These are phyloP conservation scores for Lithohypha guttulata DNA, from an alignment of 2,329 filamentous ascomycete species.

Conservation along the genomic window DNA sequence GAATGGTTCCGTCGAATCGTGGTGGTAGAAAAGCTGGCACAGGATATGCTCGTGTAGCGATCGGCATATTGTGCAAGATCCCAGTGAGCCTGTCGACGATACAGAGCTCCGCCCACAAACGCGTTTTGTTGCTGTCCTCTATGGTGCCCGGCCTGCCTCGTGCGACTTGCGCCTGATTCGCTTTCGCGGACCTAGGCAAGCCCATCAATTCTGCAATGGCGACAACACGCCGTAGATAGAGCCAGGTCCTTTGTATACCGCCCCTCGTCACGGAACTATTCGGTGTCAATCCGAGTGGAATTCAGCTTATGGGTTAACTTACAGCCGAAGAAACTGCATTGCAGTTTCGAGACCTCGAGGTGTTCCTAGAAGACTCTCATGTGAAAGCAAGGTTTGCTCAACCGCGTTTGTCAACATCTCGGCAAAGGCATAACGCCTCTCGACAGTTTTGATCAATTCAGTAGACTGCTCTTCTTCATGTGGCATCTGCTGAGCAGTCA, in stretches of 20 bases:
- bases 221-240: slow-evolving; percentile 29
- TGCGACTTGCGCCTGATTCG: slow-evolving; percentile 3
- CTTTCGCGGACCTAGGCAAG: slow-evolving; percentile 21
- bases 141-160: slow-evolving; percentile 5
- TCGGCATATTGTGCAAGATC: slow-evolving; percentile 29
- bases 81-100: slow-evolving; percentile 25
- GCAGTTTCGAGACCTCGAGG: slow-evolving; percentile 23
- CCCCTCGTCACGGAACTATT: slow-evolving; percentile 26
- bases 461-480: background rate
- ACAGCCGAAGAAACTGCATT: slow-evolving; percentile 29
- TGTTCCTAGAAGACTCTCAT: slow-evolving; percentile 27
- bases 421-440: slow-evolving; percentile 8
- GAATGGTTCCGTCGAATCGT: slow-evolving; percentile 8
- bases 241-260: slow-evolving; percentile 28
- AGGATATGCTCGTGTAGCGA: slow-evolving; percentile 24
- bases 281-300: background rate
- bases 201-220: slow-evolving; percentile 32
- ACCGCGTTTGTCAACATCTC: slow-evolving; percentile 10
- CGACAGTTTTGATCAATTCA: slow-evolving; percentile 1
- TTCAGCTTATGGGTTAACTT: slow-evolving; percentile 14
- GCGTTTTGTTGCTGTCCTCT: slow-evolving; percentile 19
- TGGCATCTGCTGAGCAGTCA: slow-evolving; percentile 10
- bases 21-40: slow-evolving; percentile 1
- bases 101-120: slow-evolving; percentile 27
- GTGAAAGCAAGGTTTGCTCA: slow-evolving; percentile 13